These are phyloP conservation scores for Hypoxylon cercidicola DNA, from an alignment of 495 filamentous ascomycete species.

Conservation along the genomic window DNA sequence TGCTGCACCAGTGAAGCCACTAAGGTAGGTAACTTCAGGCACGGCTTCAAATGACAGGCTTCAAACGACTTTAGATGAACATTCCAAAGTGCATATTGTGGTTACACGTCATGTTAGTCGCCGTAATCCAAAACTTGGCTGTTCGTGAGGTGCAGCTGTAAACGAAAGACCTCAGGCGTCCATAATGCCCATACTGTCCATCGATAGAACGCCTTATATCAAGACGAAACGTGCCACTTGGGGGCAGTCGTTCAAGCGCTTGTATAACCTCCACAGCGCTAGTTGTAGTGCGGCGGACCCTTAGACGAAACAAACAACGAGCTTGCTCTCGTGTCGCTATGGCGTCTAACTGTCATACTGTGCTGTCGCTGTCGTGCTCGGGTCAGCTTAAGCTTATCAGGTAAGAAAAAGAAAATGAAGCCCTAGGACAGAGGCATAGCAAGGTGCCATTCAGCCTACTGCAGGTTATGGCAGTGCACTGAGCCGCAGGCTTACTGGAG, in stretches of 20 bases:
- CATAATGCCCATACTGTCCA: not conserved
- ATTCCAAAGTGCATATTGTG: too few species aligned
- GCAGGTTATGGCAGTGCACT: not conserved
- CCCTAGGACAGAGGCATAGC: not conserved
- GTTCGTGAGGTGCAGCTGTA: too few species aligned
- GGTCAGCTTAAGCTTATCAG: constrained; percentile 4
- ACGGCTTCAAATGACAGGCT: constrained; percentile 5
- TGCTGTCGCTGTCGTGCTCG: too few species aligned
- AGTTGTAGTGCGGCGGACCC: not conserved
- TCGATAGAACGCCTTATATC: not conserved
- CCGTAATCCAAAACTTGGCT: too few species aligned
- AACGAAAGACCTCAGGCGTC: not conserved
- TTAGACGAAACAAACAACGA: not conserved
- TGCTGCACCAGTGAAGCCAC: constrained; percentile 12
- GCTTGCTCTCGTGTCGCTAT: not conserved
- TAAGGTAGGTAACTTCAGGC: not conserved
- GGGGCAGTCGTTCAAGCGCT: not conserved
- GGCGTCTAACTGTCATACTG: too few species aligned
- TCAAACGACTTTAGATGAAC: not conserved
- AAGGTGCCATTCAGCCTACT: constrained; percentile 13
- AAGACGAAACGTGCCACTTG: not conserved
- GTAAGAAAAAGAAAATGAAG: constrained; percentile 3
- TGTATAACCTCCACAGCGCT: not conserved
- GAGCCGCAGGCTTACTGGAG: constrained; percentile 8
- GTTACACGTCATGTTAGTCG: too few species aligned